These are phyloP conservation scores for Eucalyptus tenuipes DNA, from an alignment of 345 rosid genomes.

Conservation along the genomic window DNA sequence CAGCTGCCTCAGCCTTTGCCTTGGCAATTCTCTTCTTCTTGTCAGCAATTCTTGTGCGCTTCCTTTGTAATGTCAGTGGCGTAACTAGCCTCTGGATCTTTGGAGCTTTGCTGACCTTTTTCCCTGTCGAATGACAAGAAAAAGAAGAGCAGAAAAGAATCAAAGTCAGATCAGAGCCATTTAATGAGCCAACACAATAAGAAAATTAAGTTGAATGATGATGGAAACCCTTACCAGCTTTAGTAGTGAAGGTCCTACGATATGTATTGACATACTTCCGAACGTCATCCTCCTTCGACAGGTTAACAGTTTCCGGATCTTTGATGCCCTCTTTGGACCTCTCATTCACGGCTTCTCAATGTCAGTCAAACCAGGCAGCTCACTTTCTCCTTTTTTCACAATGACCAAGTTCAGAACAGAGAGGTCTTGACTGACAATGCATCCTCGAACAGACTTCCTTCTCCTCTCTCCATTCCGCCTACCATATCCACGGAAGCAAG, in stretches of 20 bases:
- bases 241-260: slow-evolving; percentile 62
- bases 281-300: slow-evolving; percentile 86
- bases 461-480: slow-evolving; percentile 27
- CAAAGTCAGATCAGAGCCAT: neutral
- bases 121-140: slow-evolving; percentile 20
- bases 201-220: neutral
- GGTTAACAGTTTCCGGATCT: slow-evolving; percentile 77
- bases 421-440: slow-evolving; percentile 82
- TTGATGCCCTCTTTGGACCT: slow-evolving; percentile 93
- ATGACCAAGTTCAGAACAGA: slow-evolving; percentile 80
- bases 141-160: neutral
- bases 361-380: slow-evolving; percentile 85
- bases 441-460: slow-evolving; percentile 53
- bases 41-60: slow-evolving; percentile 61
- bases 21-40: slow-evolving; percentile 83
- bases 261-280: slow-evolving; percentile 87
- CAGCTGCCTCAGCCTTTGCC: slow-evolving; percentile 89
- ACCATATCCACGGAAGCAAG: slow-evolving; percentile 79
- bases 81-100: slow-evolving; percentile 88
- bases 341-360: slow-evolving; percentile 90
- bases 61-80: slow-evolving; percentile 85
- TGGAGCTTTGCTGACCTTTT: slow-evolving; percentile 76
- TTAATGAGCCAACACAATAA: neutral
- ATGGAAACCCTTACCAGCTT: slow-evolving; percentile 28
- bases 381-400: slow-evolving; percentile 80